Percentiles rank a stretch among this genome's conserved stretches.
Evolutionary conservation across 2,329 filamentous ascomycete species (phyloP).

Genomic region (Diaporthe sp.): DNA sequence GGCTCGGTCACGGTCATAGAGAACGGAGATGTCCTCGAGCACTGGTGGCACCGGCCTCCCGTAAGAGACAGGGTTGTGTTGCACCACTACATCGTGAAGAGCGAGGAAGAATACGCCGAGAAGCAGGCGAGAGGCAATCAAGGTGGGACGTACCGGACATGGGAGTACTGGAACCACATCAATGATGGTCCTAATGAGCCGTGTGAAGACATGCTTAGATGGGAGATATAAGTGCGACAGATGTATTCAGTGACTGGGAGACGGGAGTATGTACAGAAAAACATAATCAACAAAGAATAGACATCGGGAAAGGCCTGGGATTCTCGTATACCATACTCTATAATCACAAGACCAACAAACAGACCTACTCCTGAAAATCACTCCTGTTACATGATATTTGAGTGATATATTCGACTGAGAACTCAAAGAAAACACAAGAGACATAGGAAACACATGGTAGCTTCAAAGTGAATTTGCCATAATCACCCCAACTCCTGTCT

Average conservation of each 20-base stretch:
- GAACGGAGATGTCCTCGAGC: constrained; percentile 43
- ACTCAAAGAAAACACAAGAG: neutral
- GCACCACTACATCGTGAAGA: constrained; percentile 53
- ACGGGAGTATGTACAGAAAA: too few species aligned
- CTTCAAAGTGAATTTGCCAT: neutral
- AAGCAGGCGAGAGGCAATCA: constrained; percentile 14
- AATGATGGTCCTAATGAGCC: constrained; percentile 14
- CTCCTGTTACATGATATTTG: neutral
- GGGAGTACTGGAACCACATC: constrained; percentile 27
- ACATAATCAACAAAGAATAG: too few species aligned
- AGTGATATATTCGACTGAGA: too few species aligned
- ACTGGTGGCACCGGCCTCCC: constrained; percentile 46
- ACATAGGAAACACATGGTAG: neutral
- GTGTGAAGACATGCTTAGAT: constrained; percentile 29
- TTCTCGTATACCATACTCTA: too few species aligned
- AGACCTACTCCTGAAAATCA: neutral
- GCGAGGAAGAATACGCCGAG: constrained; percentile 48
- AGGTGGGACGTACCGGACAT: neutral
- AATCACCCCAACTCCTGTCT: neutral
- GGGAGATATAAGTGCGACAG: neutral
- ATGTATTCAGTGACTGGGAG: neutral
- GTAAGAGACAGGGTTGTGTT: constrained; percentile 49
- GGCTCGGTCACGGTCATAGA: constrained; percentile 48
- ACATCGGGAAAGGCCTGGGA: too few species aligned
- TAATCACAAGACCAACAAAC: too few species aligned